phyloP scores from a whole-genome alignment of 1,139 yeast species.

The Oligophagozyma castellii region DNA sequence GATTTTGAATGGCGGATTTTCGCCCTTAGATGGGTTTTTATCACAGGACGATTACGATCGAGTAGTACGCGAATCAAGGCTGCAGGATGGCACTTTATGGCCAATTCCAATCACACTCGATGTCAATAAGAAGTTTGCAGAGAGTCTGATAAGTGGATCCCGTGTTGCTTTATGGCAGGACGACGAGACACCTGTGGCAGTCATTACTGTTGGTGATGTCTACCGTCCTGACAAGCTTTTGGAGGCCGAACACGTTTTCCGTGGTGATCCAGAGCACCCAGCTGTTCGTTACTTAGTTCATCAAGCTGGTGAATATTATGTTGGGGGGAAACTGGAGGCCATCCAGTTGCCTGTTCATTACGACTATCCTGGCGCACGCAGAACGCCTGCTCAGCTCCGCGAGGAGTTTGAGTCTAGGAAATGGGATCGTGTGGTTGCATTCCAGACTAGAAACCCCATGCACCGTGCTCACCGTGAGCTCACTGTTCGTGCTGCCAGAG shows the following conservation, averaged over 20 bases:
- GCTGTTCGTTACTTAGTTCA: constrained; percentile 65
- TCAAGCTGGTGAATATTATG: constrained; percentile 67
- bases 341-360: constrained; percentile 76
- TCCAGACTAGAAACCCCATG: constrained; percentile 98
- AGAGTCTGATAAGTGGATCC: constrained; percentile 30
- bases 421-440: constrained; percentile 90
- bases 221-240: constrained; percentile 65
- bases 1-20: constrained; percentile 86
- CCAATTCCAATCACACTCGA: constrained; percentile 90
- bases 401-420: constrained; percentile 65
- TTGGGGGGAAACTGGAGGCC: constrained; percentile 84
- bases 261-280: constrained; percentile 97
- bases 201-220: constrained; percentile 64
- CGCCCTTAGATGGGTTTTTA: constrained; percentile 82
- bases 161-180: constrained; percentile 71
- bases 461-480: constrained; percentile 96
- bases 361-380: constrained; percentile 77
- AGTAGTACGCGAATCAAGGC: constrained; percentile 67
- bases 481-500: constrained; percentile 88
- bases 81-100: constrained; percentile 72
- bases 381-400: constrained; percentile 84
- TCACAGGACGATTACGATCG: constrained; percentile 66
- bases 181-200: constrained; percentile 69
- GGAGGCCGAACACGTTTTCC: constrained; percentile 78
- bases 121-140: constrained; percentile 43